phyloP scores from a whole-genome alignment of 2,329 filamentous ascomycete genomes.

The Penicillium sp. region DNA sequence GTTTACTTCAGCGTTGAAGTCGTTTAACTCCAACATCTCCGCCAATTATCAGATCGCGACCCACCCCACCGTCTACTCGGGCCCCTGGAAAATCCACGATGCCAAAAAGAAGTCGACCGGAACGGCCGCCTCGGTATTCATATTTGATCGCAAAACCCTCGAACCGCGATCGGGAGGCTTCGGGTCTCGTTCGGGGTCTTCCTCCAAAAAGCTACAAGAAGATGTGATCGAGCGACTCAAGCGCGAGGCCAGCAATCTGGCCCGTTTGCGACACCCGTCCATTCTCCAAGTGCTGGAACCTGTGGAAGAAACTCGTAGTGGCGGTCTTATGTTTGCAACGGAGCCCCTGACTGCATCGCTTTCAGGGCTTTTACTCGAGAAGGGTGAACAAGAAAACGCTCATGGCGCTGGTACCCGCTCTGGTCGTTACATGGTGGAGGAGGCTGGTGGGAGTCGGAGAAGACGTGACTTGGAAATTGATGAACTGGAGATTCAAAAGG shows the following conservation, averaged over 20 bases:
- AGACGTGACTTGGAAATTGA: constrained; percentile 88
- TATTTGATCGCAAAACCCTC: constrained; percentile 87
- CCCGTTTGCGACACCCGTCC: constrained; percentile 84
- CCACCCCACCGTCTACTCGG: constrained; percentile 74
- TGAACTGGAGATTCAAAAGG: constrained; percentile 96
- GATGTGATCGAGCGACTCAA: constrained; percentile 89
- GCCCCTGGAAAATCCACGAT: constrained; percentile 97
- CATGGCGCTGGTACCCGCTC: constrained; percentile 68
- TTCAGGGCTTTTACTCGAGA: constrained; percentile 76
- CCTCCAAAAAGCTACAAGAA: constrained; percentile 77
- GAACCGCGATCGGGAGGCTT: constrained; percentile 67
- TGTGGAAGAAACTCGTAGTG: constrained; percentile 87
- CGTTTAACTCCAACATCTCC: constrained; percentile 89
- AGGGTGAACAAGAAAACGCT: constrained; percentile 78
- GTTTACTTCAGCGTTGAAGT: constrained; percentile 93
- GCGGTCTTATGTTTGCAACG: constrained; percentile 92
- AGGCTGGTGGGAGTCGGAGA: constrained; percentile 69
- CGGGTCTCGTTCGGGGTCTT: constrained; percentile 61
- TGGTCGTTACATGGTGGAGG: constrained; percentile 79
- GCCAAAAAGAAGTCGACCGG: constrained; percentile 95
- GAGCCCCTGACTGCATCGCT: constrained; percentile 90
- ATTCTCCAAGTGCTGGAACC: constrained; percentile 92
- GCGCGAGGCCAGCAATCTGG: constrained; percentile 86
- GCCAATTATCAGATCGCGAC: constrained; percentile 84
- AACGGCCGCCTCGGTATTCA: constrained; percentile 85